Conservation (phyloP, 139 green algal genomes). For the Coelastrella sp. region DNA sequence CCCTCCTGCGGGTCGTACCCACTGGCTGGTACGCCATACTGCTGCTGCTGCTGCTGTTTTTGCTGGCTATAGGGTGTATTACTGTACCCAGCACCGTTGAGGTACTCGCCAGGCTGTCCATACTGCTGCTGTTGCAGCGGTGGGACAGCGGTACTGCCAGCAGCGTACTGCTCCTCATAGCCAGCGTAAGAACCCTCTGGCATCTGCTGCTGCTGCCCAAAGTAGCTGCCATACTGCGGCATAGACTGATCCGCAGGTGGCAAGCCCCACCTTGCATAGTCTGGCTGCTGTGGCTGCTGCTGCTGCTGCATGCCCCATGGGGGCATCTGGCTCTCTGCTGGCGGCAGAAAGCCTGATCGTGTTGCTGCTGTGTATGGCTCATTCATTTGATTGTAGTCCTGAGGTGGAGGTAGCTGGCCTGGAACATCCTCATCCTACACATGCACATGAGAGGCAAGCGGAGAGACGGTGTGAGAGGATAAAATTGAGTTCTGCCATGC, state of each 20-base stretch:
- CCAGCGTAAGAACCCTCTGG: neutral
- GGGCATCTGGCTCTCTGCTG: constrained; percentile 2
- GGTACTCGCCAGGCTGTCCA: neutral
- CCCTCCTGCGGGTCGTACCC: neutral
- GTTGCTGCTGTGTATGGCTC: neutral
- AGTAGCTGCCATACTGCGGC: constrained; percentile 26
- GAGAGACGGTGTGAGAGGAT: neutral
- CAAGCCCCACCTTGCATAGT: constrained; percentile 1
- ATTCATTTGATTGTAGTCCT: neutral
- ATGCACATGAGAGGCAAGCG: neutral
- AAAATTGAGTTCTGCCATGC: no score
- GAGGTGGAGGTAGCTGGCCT: constrained; percentile 34
- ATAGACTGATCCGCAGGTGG: neutral
- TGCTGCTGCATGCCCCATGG: constrained; percentile 36
- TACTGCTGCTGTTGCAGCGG: constrained; percentile 8
- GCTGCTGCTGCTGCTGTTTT: neutral
- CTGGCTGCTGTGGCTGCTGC: constrained; percentile 47
- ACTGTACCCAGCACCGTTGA: neutral
- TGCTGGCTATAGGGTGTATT: neutral
- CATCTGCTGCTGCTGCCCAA: constrained; percentile 1
- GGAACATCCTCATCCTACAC: constrained; percentile 13
- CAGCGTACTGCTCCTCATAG: neutral
- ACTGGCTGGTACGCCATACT: neutral
- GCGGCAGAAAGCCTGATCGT: constrained; percentile 24
- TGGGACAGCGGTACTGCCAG: neutral